Base-by-base conservation (phyloP, 169 alveolate species). In the Theileria orientalis region DNA sequence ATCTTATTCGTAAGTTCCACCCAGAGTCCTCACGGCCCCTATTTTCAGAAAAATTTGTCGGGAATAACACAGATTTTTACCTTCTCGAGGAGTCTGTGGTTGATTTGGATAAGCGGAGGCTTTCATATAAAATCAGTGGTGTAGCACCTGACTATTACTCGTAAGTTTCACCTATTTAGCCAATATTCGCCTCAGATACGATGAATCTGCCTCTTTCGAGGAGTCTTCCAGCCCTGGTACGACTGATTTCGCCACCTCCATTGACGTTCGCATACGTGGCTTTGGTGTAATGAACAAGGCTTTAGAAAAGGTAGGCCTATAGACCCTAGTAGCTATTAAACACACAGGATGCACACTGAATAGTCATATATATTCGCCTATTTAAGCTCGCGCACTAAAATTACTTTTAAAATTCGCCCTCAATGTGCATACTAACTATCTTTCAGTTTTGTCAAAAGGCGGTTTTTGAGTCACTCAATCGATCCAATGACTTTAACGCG, bases 1-100 rank as follows among this genome's bases (percentile, higher is more conserved):
- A 72, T 25, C 32, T 78, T 2, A 56, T 78, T n/a, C 79, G 86
- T 78, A 70, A 60, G 86, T 78, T 69, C 16, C 21, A 16, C 16
- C 8, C 14, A 0, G 13, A 21, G 23, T 27, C 16, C 5, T 23
- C 11, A 41, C 5, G 32, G 8, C 16, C 30, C 0, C 6, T 6
- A 29, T n/a, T 59, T 62, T 9, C 19, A 78, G 86, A 69, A 44
- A 66, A 69, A 57, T 47, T 78, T 5, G 61, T 70, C 33, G 80
- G 83, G 11, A 56, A 60, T 13, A 69, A 73, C 66, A 42, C 56
- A n/a, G 86, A 78, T 11, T 78, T 69, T 60, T 35, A 27, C 63
- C 40, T 78, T 11, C 76, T 78, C 32, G 86, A 78, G 52, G 86
- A 78, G 35, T 69, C 86, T 19, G 29, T 37, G 35, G 83, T 78